These are phyloP conservation scores for Gentiana straminea DNA, from an alignment of 257 asterid genomes.

Conservation along the genomic window DNA sequence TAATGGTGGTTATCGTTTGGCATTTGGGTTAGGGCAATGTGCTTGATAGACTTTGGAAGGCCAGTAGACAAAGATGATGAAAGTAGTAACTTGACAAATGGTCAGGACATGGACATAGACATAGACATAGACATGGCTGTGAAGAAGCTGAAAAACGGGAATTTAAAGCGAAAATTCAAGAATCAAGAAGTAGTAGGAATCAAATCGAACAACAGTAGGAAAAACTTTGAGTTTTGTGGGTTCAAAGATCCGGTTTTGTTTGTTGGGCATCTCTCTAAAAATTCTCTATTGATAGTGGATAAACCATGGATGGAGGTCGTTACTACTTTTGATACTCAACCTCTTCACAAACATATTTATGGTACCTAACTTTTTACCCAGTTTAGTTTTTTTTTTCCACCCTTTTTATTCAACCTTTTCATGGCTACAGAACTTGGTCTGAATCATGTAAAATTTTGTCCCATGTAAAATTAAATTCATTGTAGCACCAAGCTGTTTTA, in stretches of 20 bases:
- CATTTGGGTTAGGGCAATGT: slow-evolving; percentile 55
- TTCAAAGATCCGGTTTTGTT: slow-evolving; percentile 82
- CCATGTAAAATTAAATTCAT: too few species aligned
- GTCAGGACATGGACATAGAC: slow-evolving; percentile 14
- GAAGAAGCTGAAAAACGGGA: slow-evolving; percentile 47
- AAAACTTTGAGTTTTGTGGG: slow-evolving; percentile 53
- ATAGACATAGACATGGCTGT: slow-evolving; percentile 1
- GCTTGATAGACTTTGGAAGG: slow-evolving; percentile 74
- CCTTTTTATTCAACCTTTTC: too few species aligned
- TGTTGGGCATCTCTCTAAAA: slow-evolving; percentile 79
- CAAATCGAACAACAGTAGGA: slow-evolving; percentile 29
- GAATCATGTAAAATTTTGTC: not conserved
- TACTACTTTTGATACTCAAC: slow-evolving; percentile 54
- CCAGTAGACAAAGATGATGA: slow-evolving; percentile 56
- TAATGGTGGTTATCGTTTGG: slow-evolving; percentile 1
- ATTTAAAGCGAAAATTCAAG: slow-evolving; percentile 47
- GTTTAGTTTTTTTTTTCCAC: slow-evolving; percentile 4
- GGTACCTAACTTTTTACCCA: slow-evolving; percentile 42
- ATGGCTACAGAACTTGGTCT: too few species aligned
- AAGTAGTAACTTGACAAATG: slow-evolving; percentile 21
- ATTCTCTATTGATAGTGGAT: slow-evolving; percentile 75
- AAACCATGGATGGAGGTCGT: slow-evolving; percentile 80
- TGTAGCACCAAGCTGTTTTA: too few species aligned
- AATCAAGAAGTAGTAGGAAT: slow-evolving; percentile 30
- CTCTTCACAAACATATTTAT: slow-evolving; percentile 84